Conservation (phyloP, 148 eudicot genomes). For the Suaeda aralocaspica region DNA sequence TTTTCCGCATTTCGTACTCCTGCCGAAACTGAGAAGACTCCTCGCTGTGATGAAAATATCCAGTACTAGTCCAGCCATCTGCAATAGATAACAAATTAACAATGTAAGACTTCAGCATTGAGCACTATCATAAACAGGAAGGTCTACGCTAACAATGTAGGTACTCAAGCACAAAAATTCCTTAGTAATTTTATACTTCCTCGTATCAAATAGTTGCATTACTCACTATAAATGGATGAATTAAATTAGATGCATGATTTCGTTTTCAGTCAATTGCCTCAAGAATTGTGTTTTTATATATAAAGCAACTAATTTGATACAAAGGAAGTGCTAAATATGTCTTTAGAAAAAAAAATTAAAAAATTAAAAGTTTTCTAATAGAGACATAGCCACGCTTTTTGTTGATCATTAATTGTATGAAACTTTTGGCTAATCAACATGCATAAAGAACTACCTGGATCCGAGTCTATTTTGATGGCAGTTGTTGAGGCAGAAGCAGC, state of each 20-base stretch:
- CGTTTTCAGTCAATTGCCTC: too few species aligned
- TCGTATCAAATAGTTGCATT: too few species aligned
- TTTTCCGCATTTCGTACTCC: conserved; percentile 70
- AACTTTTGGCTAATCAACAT: neutral
- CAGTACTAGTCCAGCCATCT: conserved; percentile 39
- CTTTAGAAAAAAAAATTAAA: neutral
- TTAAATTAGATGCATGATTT: too few species aligned
- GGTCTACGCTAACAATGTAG: neutral
- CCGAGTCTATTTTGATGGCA: conserved; percentile 47
- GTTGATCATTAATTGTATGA: neutral
- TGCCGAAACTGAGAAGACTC: conserved; percentile 52
- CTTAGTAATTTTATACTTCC: neutral
- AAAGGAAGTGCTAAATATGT: too few species aligned
- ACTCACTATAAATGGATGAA: too few species aligned
- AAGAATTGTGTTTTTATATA: too few species aligned
- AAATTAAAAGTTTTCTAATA: neutral
- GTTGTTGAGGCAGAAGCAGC: conserved; percentile 44
- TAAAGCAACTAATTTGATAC: too few species aligned
- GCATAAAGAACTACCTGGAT: conserved; percentile 34
- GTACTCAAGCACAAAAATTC: neutral
- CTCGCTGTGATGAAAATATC: conserved; percentile 44
- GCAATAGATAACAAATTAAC: conserved; percentile 3
- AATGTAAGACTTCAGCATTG: neutral
- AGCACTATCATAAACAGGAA: neutral
- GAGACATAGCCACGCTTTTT: neutral